A percentile compares a stretch with the other conserved stretches of the same genome.
phyloP scores from a whole-genome alignment of 345 rosid genomes.

The Syzygium aromaticum region DNA sequence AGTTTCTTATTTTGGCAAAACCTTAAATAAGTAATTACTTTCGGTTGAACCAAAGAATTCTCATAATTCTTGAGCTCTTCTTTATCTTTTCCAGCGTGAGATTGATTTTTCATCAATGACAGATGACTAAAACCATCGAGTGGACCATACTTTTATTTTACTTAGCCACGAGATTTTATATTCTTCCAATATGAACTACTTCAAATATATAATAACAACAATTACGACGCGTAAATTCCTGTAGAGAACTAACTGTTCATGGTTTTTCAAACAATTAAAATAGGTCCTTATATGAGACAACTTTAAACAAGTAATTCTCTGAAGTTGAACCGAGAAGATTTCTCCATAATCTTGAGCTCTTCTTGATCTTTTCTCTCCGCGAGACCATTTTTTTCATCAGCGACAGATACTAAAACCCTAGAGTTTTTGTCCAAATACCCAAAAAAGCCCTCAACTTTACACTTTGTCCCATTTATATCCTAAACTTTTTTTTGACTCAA shows the following conservation, averaged over 20 bases:
- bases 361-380: background rate
- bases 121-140: background rate
- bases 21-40: background rate
- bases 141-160: background rate
- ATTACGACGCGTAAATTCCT: background rate
- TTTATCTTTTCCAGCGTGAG: background rate
- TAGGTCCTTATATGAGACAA: background rate
- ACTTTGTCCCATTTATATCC: too few species aligned
- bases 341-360: background rate
- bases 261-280: background rate
- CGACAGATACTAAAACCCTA: background rate
- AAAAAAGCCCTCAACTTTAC: too few species aligned
- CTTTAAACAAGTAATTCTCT: background rate
- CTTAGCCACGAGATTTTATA: background rate
- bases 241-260: background rate
- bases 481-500: too few species aligned
- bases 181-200: background rate
- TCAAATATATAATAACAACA: background rate
- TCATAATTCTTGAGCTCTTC: background rate
- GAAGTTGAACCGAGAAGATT: background rate
- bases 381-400: background rate
- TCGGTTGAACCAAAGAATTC: background rate
- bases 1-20: background rate
- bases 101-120: background rate
- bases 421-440: too few species aligned